Base-by-base conservation (phyloP, 164 flowering plant genomes). In the Vitis labrusca region DNA sequence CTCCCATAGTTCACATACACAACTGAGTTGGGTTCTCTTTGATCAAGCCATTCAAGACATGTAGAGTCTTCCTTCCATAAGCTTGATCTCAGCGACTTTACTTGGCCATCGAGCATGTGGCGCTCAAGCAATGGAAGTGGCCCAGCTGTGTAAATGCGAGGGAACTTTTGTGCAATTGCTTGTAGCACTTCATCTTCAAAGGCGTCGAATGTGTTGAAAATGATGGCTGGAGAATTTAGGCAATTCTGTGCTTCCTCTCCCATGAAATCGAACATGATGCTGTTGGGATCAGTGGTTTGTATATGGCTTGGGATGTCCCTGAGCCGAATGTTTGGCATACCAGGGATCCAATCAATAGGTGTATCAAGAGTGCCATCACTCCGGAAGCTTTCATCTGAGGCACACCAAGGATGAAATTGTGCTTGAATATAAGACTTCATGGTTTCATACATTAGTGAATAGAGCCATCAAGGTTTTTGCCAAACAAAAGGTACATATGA, bases 281-380 rank as follows among this genome's bases (percentile, higher is more conserved):
- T 77, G 3, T 74, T 54, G 3, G 59, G 71, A 58, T 80, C 62
- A 0, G 85, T 78, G 2, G 79, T 80, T 57, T 80, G 56, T 50
- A 77, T n/a, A 17, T 77, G 79, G 65, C 61, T 74, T 4, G 86
- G 89, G 1, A 85, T 12, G 69, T 83, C 85, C 61, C 60, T 80
- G 0, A 83, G 75, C 12, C 81, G 76, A 4, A 85, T 73, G 59
- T 73, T 69, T 19, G 27, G 69, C 80, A 83, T 74, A 9, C 85
- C 85, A 1, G 81, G 74, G 19, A 83, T 59, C 85, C 85, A 81
- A 50, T 85, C 85, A 10, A 83, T 61, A 0, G n/a, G 50, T 2
- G 69, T 76, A 27, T 81, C 85, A 0, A 83, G 77, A 51, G 61
- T 75, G 3, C 83, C 87, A 58, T 88, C 83, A 0, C 49, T 71